These are phyloP conservation scores for Stemphylium lycopersici DNA, from an alignment of 2,329 filamentous ascomycete genomes.

Conservation along the genomic window DNA sequence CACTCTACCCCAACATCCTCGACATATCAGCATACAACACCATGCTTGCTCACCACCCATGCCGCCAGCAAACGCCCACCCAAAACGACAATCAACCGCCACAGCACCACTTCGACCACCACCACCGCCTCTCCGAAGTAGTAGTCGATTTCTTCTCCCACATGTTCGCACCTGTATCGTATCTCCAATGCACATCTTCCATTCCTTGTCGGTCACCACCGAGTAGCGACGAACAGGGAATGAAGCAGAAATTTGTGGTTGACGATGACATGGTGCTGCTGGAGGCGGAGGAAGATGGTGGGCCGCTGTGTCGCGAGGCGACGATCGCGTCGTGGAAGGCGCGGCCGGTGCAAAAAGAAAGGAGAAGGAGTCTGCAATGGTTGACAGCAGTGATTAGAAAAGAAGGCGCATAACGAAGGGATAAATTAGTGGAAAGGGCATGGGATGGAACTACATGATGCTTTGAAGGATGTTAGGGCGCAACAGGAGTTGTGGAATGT, in stretches of 20 bases:
- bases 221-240: background rate
- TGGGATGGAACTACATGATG: background rate
- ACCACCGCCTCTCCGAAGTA: slow-evolving; percentile 18
- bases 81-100: background rate
- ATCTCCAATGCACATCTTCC: slow-evolving; percentile 19
- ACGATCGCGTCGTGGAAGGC: slow-evolving; percentile 29
- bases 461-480: background rate
- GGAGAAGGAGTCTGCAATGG: slow-evolving; percentile 19
- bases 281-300: slow-evolving; percentile 25
- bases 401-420: background rate
- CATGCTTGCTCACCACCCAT: background rate
- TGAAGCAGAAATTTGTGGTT: slow-evolving; percentile 9
- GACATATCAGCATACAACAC: background rate
- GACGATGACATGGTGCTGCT: slow-evolving; percentile 20
- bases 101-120: slow-evolving; percentile 7
- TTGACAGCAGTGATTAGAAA: slow-evolving; percentile 8
- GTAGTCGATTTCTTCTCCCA: slow-evolving; percentile 20
- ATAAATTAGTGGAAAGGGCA: no score
- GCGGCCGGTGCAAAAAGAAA: slow-evolving; percentile 1
- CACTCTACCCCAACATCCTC: slow-evolving; percentile 11
- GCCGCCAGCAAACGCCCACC: background rate
- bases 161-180: slow-evolving; percentile 22
- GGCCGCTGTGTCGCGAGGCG: slow-evolving; percentile 29
- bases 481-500: no score
- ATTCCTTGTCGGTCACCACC: slow-evolving; percentile 2